Conservation (phyloP, 2,329 filamentous ascomycete genomes). For the Parafenestella ontariensis region DNA sequence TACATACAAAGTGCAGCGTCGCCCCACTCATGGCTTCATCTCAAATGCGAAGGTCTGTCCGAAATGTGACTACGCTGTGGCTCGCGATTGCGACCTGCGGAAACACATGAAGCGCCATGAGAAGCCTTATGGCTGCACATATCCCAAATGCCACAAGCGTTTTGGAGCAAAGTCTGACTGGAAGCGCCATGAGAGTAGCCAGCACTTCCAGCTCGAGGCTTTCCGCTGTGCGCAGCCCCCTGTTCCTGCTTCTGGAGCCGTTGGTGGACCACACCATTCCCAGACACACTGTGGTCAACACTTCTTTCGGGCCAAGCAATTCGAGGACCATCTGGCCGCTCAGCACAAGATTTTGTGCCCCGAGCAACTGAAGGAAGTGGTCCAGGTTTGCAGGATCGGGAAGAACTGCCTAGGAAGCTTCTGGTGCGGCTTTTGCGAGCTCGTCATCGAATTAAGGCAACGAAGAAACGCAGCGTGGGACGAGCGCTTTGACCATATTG, state of each 20-base stretch:
- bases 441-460: slow-evolving; percentile 60
- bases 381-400: slow-evolving; percentile 67
- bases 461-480: slow-evolving; percentile 64
- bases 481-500: slow-evolving; percentile 76
- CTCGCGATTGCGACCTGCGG: slow-evolving; percentile 52
- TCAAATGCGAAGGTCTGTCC: slow-evolving; percentile 24
- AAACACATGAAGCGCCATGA: slow-evolving; percentile 86
- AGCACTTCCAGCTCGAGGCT: slow-evolving; percentile 74
- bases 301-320: slow-evolving; percentile 65
- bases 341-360: slow-evolving; percentile 53
- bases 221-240: slow-evolving; percentile 69
- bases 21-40: slow-evolving; percentile 14
- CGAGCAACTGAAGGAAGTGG: slow-evolving; percentile 46
- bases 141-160: slow-evolving; percentile 68
- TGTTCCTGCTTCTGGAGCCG: neutral
- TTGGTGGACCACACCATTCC: slow-evolving; percentile 63
- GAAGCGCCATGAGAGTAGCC: slow-evolving; percentile 87
- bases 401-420: slow-evolving; percentile 70
- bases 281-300: slow-evolving; percentile 61
- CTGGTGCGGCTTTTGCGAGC: slow-evolving; percentile 86
- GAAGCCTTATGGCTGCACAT: slow-evolving; percentile 84
- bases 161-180: slow-evolving; percentile 96
- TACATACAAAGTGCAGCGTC: slow-evolving; percentile 15
- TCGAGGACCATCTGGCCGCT: slow-evolving; percentile 66
- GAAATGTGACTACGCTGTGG: slow-evolving; percentile 26